Evolutionary conservation across 306 rosid species (phyloP).

Genomic region (Trifolium repens): DNA sequence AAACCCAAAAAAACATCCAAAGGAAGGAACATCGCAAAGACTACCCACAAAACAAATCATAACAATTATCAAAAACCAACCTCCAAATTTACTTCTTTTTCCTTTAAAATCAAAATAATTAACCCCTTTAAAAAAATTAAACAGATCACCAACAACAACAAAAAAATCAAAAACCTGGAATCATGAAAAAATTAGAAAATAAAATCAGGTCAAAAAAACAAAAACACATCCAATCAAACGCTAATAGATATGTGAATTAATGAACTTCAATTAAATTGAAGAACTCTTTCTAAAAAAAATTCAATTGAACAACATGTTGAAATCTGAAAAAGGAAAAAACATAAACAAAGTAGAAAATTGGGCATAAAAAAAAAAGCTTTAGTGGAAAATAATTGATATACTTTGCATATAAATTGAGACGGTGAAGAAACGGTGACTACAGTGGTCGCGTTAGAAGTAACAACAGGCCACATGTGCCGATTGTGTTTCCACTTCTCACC

Average conservation of each 20-base stretch:
- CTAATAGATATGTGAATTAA: not conserved
- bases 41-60: not conserved
- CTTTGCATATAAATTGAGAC: conserved; percentile 70
- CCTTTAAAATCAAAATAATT: not conserved
- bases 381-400: conserved; percentile 35
- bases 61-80: not conserved
- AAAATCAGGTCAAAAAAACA: conserved; percentile 26
- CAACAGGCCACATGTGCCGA: conserved; percentile 99
- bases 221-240: not conserved
- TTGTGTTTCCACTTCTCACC: conserved; percentile 84
- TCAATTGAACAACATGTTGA: not conserved
- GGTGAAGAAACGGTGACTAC: conserved; percentile 72
- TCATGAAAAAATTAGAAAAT: not conserved
- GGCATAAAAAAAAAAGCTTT: not conserved
- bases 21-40: not conserved
- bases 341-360: not conserved
- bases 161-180: not conserved
- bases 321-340: not conserved
- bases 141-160: not conserved
- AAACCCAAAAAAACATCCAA: conserved; percentile 1
- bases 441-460: conserved; percentile 81
- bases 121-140: not conserved
- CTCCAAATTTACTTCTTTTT: not conserved
- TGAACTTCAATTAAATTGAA: not conserved
- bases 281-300: not conserved